Conservation (phyloP, 805 yeast genomes). For the Pichia eremophila region DNA sequence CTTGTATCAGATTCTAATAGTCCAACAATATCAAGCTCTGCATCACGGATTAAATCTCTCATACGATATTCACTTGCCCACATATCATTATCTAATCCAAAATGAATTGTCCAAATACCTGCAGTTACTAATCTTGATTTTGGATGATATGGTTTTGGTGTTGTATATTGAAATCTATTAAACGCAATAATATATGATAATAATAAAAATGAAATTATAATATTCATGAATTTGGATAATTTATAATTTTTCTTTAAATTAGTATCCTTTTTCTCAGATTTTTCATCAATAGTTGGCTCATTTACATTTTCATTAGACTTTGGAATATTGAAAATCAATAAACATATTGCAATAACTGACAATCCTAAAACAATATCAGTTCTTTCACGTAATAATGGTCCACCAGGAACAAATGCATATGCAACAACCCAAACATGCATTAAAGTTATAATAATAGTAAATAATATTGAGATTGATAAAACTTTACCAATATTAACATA, state of each 20-base stretch:
- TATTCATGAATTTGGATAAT: conserved; percentile 16
- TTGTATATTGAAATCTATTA: conserved; percentile 46
- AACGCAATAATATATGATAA: conserved; percentile 45
- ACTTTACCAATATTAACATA: conserved; percentile 42
- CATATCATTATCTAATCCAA: conserved; percentile 94
- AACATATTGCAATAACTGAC: conserved; percentile 46
- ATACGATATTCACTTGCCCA: conserved; percentile 94
- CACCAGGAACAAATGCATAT: conserved; percentile 96
- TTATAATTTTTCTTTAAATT: not conserved
- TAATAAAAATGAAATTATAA: conserved; percentile 29
- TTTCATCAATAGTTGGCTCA: not conserved
- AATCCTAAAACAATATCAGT: conserved; percentile 61
- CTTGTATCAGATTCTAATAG: conserved; percentile 89
- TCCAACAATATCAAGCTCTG: conserved; percentile 87
- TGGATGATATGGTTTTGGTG: conserved; percentile 62
- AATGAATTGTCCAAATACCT: conserved; percentile 98
- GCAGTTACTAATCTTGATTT: conserved; percentile 73
- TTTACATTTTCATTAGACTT: conserved; percentile 5
- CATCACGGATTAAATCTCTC: conserved; percentile 72
- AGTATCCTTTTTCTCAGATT: not conserved
- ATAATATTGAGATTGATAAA: conserved; percentile 39
- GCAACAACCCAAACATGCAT: conserved; percentile 97
- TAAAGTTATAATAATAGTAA: conserved; percentile 48
- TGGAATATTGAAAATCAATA: conserved; percentile 29
- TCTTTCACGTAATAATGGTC: conserved; percentile 79